Evolutionary conservation across 2,329 filamentous ascomycete species (phyloP).

Genomic region (Cladophialophora exuberans): DNA sequence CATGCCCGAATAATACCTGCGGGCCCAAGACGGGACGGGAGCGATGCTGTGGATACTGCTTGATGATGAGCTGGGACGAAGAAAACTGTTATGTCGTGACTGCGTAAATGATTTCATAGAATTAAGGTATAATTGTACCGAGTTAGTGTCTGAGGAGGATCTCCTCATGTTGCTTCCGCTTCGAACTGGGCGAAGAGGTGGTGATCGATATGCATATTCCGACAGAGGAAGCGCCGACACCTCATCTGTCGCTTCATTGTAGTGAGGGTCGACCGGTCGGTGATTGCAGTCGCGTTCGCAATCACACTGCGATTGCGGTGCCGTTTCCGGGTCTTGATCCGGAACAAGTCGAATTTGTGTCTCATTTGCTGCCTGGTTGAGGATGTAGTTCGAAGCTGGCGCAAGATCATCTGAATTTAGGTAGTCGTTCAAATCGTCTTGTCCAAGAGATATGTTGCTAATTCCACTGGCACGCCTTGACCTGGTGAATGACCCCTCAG

Average conservation of each 20-base stretch:
- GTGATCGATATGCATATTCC: slow-evolving; percentile 28
- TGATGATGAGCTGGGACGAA: slow-evolving; percentile 44
- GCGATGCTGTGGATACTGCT: slow-evolving; percentile 46
- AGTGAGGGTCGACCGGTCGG: slow-evolving; percentile 3
- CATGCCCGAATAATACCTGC: slow-evolving; percentile 63
- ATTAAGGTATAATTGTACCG: slow-evolving; percentile 26
- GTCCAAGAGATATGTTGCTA: slow-evolving; percentile 13
- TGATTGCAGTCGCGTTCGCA: slow-evolving; percentile 1
- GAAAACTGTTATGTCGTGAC: slow-evolving; percentile 39
- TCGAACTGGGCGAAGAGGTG: slow-evolving; percentile 24
- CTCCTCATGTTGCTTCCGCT: slow-evolving; percentile 20
- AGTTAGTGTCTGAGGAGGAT: slow-evolving; percentile 20
- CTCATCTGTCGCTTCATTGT: slow-evolving; percentile 34
- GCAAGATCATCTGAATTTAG: slow-evolving; percentile 27
- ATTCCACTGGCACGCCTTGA: slow-evolving; percentile 32
- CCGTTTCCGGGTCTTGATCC: slow-evolving; percentile 16
- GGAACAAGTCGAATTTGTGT: slow-evolving; percentile 31
- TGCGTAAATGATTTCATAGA: slow-evolving; percentile 32
- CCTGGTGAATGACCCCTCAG: slow-evolving; percentile 43
- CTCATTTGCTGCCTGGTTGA: slow-evolving; percentile 27
- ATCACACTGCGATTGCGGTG: slow-evolving; percentile 16
- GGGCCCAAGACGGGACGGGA: slow-evolving; percentile 52
- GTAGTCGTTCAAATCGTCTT: slow-evolving; percentile 30
- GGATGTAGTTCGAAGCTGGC: slow-evolving; percentile 28
- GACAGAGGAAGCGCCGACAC: slow-evolving; percentile 31